phyloP scores from a whole-genome alignment of 345 rosid genomes.

The Barbarea vulgaris region DNA sequence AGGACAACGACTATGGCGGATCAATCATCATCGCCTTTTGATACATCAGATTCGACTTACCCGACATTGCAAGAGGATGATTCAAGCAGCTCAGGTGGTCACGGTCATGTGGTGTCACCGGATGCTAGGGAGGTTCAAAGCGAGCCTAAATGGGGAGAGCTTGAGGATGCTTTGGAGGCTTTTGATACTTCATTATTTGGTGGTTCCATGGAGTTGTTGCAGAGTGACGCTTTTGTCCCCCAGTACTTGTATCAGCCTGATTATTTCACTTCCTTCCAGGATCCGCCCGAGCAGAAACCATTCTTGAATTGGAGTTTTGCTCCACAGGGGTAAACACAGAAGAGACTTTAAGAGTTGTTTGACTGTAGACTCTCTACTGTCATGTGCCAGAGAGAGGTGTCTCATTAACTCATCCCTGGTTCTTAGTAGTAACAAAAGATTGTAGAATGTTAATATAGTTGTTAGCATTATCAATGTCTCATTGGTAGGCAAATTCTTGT shows the following conservation, averaged over 20 bases:
- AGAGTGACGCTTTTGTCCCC: conserved; percentile 51
- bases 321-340: conserved; percentile 26
- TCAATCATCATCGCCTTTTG: conserved; percentile 39
- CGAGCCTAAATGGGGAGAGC: conserved; percentile 51
- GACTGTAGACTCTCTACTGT: background rate
- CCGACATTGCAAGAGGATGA: conserved; percentile 62
- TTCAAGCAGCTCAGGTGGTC: conserved; percentile 84
- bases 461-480: conserved; percentile 35
- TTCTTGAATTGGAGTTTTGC: conserved; percentile 41
- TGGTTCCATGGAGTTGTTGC: conserved; percentile 45
- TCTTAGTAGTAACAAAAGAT: conserved; percentile 24
- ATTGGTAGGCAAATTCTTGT: conserved; percentile 37
- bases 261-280: conserved; percentile 32
- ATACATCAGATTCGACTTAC: conserved; percentile 63
- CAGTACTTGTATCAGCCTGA: conserved; percentile 54
- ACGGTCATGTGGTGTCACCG: conserved; percentile 67
- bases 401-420: conserved; percentile 15
- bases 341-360: background rate
- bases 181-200: conserved; percentile 45
- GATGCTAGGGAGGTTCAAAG: conserved; percentile 71
- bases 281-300: conserved; percentile 40
- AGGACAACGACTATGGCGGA: conserved; percentile 27
- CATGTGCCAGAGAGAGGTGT: conserved; percentile 20
- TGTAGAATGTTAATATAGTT: conserved; percentile 39
- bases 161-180: conserved; percentile 43